These are phyloP conservation scores for Heritiera littoralis DNA, from an alignment of 345 rosid species.

Conservation along the genomic window DNA sequence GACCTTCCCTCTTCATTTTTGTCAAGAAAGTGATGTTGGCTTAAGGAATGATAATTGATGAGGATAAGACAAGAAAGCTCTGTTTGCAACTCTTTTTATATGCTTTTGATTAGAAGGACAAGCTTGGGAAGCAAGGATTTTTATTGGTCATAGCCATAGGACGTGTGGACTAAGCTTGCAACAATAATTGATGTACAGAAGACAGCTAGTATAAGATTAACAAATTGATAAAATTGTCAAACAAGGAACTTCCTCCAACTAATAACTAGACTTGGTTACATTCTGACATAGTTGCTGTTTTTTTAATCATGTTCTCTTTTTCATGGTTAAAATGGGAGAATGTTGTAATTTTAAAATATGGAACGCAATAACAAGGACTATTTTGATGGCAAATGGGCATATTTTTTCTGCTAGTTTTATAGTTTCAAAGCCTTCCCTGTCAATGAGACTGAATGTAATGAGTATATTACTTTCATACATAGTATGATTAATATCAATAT, in stretches of 20 bases:
- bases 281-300: too few relatives aligned
- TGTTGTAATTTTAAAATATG: too few relatives aligned
- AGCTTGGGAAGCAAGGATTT: constrained; percentile 38
- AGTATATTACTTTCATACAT: too few relatives aligned
- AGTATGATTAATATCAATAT: background rate
- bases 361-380: too few relatives aligned
- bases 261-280: background rate
- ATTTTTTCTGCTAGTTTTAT: too few relatives aligned
- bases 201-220: background rate
- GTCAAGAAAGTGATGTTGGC: constrained; percentile 10
- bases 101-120: background rate
- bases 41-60: background rate
- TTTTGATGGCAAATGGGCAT: too few relatives aligned
- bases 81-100: background rate
- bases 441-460: too few relatives aligned
- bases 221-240: background rate
- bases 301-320: too few relatives aligned
- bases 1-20: constrained; percentile 71
- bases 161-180: constrained; percentile 30
- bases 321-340: too few relatives aligned
- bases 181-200: background rate
- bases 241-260: background rate
- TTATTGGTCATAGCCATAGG: constrained; percentile 7
- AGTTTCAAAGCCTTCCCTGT: too few relatives aligned
- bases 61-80: background rate